Conservation (phyloP, 805 yeast species). For the Kluyveromyces siamensis region DNA sequence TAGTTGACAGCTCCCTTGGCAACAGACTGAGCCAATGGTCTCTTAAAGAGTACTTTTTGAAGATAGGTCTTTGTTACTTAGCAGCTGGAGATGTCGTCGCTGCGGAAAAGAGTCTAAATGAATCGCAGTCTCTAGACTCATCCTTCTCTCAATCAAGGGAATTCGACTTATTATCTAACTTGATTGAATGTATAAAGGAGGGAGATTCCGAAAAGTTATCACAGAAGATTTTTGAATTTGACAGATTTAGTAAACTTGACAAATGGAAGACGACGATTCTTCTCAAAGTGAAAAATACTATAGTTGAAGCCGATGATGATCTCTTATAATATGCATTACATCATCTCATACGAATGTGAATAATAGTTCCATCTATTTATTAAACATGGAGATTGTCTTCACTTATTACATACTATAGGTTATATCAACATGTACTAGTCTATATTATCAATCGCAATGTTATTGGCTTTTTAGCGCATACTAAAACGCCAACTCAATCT, state of each 20-base stretch:
- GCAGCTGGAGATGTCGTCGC: conserved; percentile 84
- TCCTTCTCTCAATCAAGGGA: conserved; percentile 69
- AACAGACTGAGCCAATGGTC: conserved; percentile 82
- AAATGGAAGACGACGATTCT: conserved; percentile 82
- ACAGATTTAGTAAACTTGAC: conserved; percentile 81
- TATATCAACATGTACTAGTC: too few species aligned
- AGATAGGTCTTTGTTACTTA: conserved; percentile 71
- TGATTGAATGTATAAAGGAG: conserved; percentile 65
- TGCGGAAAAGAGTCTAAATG: conserved; percentile 61
- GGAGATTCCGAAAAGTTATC: conserved; percentile 75
- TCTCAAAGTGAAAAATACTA: conserved; percentile 67
- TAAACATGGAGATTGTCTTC: too few species aligned
- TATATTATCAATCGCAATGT: too few species aligned
- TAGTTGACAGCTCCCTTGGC: conserved; percentile 67
- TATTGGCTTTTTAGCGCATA: too few species aligned
- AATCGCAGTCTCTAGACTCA: conserved; percentile 63
- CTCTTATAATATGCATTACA: conserved; percentile 10
- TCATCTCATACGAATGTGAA: not conserved
- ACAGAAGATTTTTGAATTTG: conserved; percentile 69
- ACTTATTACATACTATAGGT: too few species aligned
- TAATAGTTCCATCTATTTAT: too few species aligned
- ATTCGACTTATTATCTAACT: conserved; percentile 51
- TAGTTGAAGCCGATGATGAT: conserved; percentile 69
- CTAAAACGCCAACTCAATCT: too few species aligned
- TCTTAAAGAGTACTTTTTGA: conserved; percentile 82